A percentile compares a stretch with the other conserved stretches of the same genome.
phyloP scores from a whole-genome alignment of 2,329 filamentous ascomycete genomes.

The Fusarium luffae region DNA sequence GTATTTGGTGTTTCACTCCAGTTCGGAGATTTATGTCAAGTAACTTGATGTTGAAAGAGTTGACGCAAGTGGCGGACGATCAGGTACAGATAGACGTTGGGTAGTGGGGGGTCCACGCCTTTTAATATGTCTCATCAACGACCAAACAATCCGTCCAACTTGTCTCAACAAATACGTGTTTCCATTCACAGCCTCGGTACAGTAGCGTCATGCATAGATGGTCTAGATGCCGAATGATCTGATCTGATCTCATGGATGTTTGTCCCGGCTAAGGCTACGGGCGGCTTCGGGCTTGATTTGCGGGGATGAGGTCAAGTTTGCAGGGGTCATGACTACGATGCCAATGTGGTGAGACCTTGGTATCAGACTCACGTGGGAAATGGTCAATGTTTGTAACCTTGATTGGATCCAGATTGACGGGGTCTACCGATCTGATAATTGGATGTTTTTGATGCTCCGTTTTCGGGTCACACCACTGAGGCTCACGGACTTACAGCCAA shows the following conservation, averaged over 20 bases:
- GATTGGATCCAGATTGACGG: conserved; percentile 2
- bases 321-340: conserved; percentile 1
- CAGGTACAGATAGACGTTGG: neutral
- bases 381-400: neutral
- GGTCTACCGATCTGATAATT: neutral
- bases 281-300: conserved; percentile 33
- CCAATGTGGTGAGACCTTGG: neutral
- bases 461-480: neutral
- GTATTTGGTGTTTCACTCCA: neutral
- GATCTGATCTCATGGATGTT: conserved; percentile 31
- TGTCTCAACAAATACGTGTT: conserved; percentile 12
- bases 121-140: conserved; percentile 34
- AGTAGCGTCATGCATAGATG: conserved; percentile 6
- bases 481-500: neutral
- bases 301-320: conserved; percentile 21
- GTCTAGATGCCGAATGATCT: conserved; percentile 20
- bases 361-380: neutral
- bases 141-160: neutral
- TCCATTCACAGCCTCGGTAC: conserved; percentile 33
- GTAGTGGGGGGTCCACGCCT: conserved; percentile 23
- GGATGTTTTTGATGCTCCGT: neutral
- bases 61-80: conserved; percentile 23
- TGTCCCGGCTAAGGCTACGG: conserved; percentile 20
- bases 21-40: conserved; percentile 2
- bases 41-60: conserved; percentile 12